Evolutionary conservation across 1,284 basidiomycete species (phyloP).

Genomic region (Anthracocystis walkeri): DNA sequence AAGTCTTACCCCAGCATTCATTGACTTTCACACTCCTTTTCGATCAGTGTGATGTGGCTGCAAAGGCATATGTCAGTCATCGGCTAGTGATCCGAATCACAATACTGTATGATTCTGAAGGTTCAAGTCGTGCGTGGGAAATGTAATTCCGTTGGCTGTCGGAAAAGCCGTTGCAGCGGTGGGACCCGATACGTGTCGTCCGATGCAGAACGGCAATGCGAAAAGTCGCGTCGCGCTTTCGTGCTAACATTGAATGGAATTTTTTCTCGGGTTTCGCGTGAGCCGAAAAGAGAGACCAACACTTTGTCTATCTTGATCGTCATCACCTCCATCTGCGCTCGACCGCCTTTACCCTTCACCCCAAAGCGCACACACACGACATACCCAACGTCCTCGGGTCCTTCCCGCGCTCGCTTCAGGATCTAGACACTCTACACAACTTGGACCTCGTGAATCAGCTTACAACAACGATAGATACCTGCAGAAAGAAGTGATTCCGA

Average conservation of each 20-base stretch:
- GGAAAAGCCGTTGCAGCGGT: neutral
- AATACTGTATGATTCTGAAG: neutral
- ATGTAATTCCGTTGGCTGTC: neutral
- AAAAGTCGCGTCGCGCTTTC: conserved; percentile 41
- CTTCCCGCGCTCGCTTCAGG: neutral
- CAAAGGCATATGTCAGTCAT: too few relatives aligned
- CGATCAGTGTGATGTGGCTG: too few relatives aligned
- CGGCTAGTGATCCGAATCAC: too few relatives aligned
- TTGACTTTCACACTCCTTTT: neutral
- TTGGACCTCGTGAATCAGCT: neutral
- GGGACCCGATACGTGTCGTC: neutral
- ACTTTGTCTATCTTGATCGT: conserved; percentile 12
- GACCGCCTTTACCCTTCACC: neutral
- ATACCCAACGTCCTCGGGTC: neutral
- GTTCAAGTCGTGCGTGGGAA: neutral
- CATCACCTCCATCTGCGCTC: conserved; percentile 2
- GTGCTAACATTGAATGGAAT: conserved; percentile 22
- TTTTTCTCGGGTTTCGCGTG: conserved; percentile 8
- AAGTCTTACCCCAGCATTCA: neutral
- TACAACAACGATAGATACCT: neutral
- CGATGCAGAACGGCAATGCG: neutral
- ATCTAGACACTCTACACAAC: conserved; percentile 5
- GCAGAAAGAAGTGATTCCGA: neutral
- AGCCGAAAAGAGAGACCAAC: conserved; percentile 24
- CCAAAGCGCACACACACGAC: neutral